These are phyloP conservation scores for Kwoniella dendrophila DNA, from an alignment of 768 basidiomycete genomes.

Conservation along the genomic window DNA sequence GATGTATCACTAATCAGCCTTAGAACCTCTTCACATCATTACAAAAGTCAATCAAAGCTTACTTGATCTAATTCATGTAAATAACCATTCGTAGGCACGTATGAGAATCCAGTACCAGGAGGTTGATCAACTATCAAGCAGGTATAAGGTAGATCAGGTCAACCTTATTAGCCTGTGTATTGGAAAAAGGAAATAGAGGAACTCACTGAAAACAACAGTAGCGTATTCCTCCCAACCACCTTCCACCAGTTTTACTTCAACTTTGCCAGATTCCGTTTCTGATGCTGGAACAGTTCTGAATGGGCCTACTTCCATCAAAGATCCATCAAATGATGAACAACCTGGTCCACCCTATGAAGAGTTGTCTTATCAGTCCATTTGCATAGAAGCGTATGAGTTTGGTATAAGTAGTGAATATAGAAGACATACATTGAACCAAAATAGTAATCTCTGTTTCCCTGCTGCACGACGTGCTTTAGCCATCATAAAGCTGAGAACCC, in stretches of 20 bases:
- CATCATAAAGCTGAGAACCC: conserved; percentile 68
- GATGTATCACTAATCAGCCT: no score
- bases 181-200: not conserved
- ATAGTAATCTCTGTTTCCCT: conserved; percentile 86
- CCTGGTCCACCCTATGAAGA: conserved; percentile 81
- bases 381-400: not conserved
- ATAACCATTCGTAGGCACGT: conserved; percentile 80
- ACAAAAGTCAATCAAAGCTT: not conserved
- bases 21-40: no score
- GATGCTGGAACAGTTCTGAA: conserved; percentile 62
- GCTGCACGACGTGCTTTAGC: conserved; percentile 81
- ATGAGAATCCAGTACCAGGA: conserved; percentile 91
- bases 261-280: conserved; percentile 63
- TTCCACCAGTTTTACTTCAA: conserved; percentile 68
- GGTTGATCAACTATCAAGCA: conserved; percentile 83
- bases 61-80: conserved; percentile 77
- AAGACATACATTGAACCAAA: conserved; percentile 94
- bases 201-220: conserved; percentile 85
- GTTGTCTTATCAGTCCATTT: not conserved
- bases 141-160: no score
- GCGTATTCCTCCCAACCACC: conserved; percentile 98
- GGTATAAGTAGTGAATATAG: not conserved
- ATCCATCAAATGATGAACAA: conserved; percentile 94
- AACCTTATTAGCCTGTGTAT: not conserved
- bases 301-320: conserved; percentile 98